A percentile compares a stretch with the other conserved stretches of the same genome.
These are phyloP conservation scores for Trichoderma aggressivum DNA, from an alignment of 2,329 filamentous ascomycete genomes.

Conservation along the genomic window DNA sequence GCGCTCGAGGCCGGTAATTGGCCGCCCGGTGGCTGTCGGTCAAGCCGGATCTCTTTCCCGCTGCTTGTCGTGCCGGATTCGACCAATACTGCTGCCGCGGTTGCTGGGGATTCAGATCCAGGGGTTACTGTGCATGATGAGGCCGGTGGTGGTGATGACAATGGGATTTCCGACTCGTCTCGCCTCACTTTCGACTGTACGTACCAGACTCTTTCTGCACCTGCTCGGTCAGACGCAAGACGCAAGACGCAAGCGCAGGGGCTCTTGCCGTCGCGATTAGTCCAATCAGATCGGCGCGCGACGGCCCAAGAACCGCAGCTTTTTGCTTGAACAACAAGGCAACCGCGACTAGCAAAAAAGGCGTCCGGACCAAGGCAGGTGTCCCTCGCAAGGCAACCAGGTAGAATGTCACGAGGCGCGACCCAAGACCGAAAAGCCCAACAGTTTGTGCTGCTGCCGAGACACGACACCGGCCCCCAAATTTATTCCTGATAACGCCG, in stretches of 20 bases:
- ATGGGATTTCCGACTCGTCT: not conserved
- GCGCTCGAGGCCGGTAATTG: not conserved
- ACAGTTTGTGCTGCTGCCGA: not conserved
- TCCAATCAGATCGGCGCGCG: slow-evolving; percentile 16
- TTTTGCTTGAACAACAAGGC: not conserved
- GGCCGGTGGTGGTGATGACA: not conserved
- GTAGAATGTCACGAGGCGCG: slow-evolving; percentile 1
- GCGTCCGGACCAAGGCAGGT: not conserved
- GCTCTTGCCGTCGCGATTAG: not conserved
- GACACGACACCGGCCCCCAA: not conserved
- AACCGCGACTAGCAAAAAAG: not conserved
- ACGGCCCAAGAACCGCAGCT: not conserved
- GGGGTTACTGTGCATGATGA: not conserved
- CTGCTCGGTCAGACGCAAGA: slow-evolving; percentile 18
- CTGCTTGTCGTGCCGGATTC: not conserved
- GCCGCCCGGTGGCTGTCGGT: not conserved
- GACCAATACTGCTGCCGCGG: not conserved
- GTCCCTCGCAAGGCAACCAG: slow-evolving; percentile 8
- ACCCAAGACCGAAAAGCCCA: slow-evolving; percentile 10
- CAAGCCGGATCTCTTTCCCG: not conserved
- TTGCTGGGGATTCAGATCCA: not conserved
- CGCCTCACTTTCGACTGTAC: not conserved
- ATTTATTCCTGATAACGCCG: not conserved
- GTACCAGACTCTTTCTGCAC: not conserved
- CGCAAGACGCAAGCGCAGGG: not conserved